These are phyloP conservation scores for Colletotrichum abscissum DNA, from an alignment of 2,329 filamentous ascomycete species.

Conservation along the genomic window DNA sequence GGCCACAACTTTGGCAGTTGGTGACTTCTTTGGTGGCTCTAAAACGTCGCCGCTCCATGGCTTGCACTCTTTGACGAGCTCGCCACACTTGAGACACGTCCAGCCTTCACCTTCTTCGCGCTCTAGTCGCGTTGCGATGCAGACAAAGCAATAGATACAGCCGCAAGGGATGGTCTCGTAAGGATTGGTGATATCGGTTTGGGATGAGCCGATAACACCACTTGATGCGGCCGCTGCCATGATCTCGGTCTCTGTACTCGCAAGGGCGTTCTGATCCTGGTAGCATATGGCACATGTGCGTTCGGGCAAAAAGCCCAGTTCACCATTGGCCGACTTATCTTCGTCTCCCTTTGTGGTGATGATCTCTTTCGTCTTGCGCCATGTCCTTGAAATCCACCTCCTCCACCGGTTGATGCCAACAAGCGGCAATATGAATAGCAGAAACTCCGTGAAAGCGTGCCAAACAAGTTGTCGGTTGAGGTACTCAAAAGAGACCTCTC, in stretches of 20 bases:
- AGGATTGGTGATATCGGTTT: conserved; percentile 95
- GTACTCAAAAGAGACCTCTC: conserved; percentile 97
- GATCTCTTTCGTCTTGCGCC: conserved; percentile 81
- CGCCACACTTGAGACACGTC: conserved; percentile 90
- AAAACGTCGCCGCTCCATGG: conserved; percentile 94
- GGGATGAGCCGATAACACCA: conserved; percentile 86
- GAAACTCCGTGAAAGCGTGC: conserved; percentile 99
- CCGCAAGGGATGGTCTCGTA: conserved; percentile 92
- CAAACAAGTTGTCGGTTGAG: conserved; percentile 97
- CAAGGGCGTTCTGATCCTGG: conserved; percentile 83
- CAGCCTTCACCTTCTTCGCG: conserved; percentile 95
- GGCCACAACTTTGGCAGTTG: conserved; percentile 67
- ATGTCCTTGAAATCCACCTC: conserved; percentile 87
- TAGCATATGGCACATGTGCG: conserved; percentile 98
- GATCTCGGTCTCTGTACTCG: conserved; percentile 79
- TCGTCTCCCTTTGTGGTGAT: conserved; percentile 61
- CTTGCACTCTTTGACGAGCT: conserved; percentile 83
- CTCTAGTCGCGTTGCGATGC: conserved; percentile 89
- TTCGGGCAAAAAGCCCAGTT: conserved; percentile 88
- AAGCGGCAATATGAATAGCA: conserved; percentile 97
- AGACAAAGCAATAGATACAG: conserved; percentile 96
- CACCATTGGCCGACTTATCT: conserved; percentile 70
- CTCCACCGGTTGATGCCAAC: conserved; percentile 95
- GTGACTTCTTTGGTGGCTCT: conserved; percentile 60
- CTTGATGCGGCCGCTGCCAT: conserved; percentile 76